Percentiles rank a stretch among this genome's conserved stretches.
These are phyloP conservation scores for Lactarius psammicola DNA, from an alignment of 768 basidiomycete genomes.

Conservation along the genomic window DNA sequence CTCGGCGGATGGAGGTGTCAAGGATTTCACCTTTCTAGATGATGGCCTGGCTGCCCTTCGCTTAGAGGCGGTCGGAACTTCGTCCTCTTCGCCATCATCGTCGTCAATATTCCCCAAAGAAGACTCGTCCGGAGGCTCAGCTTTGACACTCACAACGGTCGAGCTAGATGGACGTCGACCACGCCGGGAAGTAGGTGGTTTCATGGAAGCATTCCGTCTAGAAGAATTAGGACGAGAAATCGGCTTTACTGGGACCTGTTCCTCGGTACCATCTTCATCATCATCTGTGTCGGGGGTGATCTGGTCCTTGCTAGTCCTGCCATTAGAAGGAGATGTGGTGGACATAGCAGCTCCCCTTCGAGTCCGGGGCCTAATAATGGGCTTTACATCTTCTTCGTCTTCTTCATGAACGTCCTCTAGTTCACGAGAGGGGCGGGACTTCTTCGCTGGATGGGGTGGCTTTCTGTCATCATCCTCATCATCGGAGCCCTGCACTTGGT, in stretches of 20 bases:
- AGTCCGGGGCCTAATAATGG: conserved; percentile 4
- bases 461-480: conserved; percentile 21
- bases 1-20: conserved; percentile 3
- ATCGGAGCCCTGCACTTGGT: conserved; percentile 18
- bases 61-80: neutral
- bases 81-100: neutral
- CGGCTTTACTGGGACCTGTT: conserved; percentile 11
- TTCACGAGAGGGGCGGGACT: conserved; percentile 22
- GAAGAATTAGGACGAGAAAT: conserved; percentile 16
- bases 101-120: conserved; percentile 19
- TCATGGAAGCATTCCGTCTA: conserved; percentile 1
- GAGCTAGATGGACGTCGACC: conserved; percentile 24
- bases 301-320: conserved; percentile 5
- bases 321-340: neutral
- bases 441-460: conserved; percentile 20
- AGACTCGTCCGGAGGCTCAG: conserved; percentile 24
- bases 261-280: conserved; percentile 14
- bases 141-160: conserved; percentile 21
- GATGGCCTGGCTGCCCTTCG: conserved; percentile 9
- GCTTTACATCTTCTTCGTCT: conserved; percentile 26
- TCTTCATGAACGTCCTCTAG: conserved; percentile 26
- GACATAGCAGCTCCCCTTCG: conserved; percentile 3
- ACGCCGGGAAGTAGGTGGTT: conserved; percentile 21
- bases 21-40: conserved; percentile 16
- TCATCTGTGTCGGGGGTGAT: conserved; percentile 5